These are phyloP conservation scores for Periconia digitata DNA, from an alignment of 2,329 filamentous ascomycete genomes.

Conservation along the genomic window DNA sequence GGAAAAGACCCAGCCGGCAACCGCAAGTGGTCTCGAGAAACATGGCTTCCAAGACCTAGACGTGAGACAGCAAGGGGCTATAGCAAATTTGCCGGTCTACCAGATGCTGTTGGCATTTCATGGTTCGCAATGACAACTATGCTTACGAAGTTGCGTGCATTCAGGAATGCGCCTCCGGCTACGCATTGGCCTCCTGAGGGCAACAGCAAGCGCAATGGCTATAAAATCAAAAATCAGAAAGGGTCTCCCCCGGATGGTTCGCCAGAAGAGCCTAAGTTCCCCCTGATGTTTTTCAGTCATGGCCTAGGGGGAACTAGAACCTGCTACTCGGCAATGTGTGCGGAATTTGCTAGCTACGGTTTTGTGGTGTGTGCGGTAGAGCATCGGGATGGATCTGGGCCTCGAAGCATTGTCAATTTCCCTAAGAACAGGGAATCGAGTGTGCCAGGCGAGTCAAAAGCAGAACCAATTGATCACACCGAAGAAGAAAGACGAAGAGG, in stretches of 20 bases:
- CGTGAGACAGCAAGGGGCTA: conserved; percentile 61
- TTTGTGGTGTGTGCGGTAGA: conserved; percentile 67
- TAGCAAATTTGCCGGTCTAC: conserved; percentile 60
- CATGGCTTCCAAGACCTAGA: conserved; percentile 64
- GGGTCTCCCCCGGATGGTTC: conserved; percentile 42
- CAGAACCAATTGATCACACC: conserved; percentile 40
- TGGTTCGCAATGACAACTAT: conserved; percentile 61
- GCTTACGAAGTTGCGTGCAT: conserved; percentile 67
- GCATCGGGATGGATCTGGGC: conserved; percentile 66
- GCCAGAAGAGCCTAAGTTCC: conserved; percentile 53
- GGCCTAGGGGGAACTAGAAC: conserved; percentile 66
- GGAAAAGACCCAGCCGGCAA: conserved; percentile 44
- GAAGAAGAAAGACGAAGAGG: conserved; percentile 41
- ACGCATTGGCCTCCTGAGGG: conserved; percentile 55
- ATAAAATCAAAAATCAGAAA: conserved; percentile 45
- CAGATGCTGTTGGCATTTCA: conserved; percentile 49
- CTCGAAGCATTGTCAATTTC: conserved; percentile 63
- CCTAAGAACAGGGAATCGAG: conserved; percentile 35
- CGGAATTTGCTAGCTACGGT: conserved; percentile 67
- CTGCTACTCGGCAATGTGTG: conserved; percentile 64
- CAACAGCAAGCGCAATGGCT: conserved; percentile 40
- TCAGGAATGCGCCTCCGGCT: conserved; percentile 61
- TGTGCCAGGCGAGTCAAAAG: conserved; percentile 24
- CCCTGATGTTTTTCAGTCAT: conserved; percentile 67
- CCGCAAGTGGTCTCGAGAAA: conserved; percentile 55